Evolutionary conservation across 768 basidiomycete species (phyloP).

Genomic region (Lenzites betulinus): DNA sequence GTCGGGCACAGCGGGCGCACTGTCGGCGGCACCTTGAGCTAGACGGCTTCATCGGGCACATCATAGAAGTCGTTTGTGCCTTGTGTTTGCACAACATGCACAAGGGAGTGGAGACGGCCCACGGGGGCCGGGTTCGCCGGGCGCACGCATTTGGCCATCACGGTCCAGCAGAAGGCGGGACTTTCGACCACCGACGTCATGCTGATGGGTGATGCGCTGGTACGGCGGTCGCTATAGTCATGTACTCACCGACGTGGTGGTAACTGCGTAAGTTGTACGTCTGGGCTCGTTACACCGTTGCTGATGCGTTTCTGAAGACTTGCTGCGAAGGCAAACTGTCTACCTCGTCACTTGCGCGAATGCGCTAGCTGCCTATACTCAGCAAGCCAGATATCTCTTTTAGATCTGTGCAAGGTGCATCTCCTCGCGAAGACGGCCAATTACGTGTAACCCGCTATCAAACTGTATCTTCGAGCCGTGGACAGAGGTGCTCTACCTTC

Average conservation of each 20-base stretch:
- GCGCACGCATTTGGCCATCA: background rate
- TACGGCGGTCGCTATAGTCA: background rate
- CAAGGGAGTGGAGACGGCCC: conserved; percentile 16
- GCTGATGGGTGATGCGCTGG: conserved; percentile 7
- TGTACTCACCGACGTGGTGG: background rate
- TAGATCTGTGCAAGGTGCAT: background rate
- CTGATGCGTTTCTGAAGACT: background rate
- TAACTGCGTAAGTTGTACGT: background rate
- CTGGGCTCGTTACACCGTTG: background rate
- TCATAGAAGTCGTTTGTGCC: conserved; percentile 5
- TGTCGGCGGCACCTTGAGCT: background rate
- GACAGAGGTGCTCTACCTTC: conserved; percentile 12
- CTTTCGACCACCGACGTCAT: conserved; percentile 13
- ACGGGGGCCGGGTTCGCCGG: conserved; percentile 11
- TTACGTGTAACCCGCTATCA: conserved; percentile 20
- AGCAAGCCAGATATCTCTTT: background rate
- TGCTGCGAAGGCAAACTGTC: background rate
- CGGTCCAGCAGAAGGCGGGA: background rate
- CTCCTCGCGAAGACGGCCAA: conserved; percentile 1
- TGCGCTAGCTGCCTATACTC: too few species aligned
- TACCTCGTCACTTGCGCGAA: background rate
- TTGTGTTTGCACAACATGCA: conserved; percentile 3
- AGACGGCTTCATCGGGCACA: background rate
- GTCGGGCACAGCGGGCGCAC: background rate
- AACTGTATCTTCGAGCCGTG: conserved; percentile 10